A percentile compares a stretch with the other conserved stretches of the same genome.
These are phyloP conservation scores for Smittium culicis DNA, from an alignment of 371 early-diverging fungal species.

Conservation along the genomic window DNA sequence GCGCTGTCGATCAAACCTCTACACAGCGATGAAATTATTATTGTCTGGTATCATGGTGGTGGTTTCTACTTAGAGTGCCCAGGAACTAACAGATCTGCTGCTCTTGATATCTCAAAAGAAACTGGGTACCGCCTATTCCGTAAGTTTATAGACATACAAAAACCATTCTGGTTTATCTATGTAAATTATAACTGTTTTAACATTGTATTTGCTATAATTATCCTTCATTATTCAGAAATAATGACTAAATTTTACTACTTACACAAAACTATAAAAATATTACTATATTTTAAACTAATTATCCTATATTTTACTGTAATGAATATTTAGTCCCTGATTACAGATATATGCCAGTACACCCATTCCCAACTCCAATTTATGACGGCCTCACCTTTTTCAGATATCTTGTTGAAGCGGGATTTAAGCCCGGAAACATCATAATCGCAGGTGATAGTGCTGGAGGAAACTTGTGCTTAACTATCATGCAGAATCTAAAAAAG, in stretches of 20 bases:
- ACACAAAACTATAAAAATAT: too few species aligned
- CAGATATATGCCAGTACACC: constrained; percentile 63
- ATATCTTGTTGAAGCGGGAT: constrained; percentile 39
- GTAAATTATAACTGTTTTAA: too few species aligned
- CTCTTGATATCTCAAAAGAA: constrained; percentile 11
- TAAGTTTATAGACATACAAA: too few species aligned
- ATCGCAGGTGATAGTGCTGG: constrained; percentile 75
- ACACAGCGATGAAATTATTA: constrained; percentile 15
- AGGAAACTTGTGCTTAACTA: constrained; percentile 33
- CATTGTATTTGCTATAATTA: too few species aligned
- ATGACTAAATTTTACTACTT: too few species aligned
- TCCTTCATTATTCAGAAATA: too few species aligned
- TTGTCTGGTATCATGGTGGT: constrained; percentile 54
- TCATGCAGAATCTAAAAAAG: constrained; percentile 12
- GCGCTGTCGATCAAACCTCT: constrained; percentile 10
- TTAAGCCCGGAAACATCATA: constrained; percentile 49
- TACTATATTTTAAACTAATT: neutral
- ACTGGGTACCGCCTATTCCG: constrained; percentile 9
- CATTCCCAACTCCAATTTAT: constrained; percentile 68
- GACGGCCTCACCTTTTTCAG: constrained; percentile 63
- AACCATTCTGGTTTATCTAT: too few species aligned
- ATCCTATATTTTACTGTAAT: constrained; percentile 10
- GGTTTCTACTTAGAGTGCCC: constrained; percentile 39
- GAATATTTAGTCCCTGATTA: constrained; percentile 50
- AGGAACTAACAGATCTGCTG: constrained; percentile 23